Conservation (phyloP, 495 filamentous ascomycete genomes). For the Aspergillus bertholletiae region DNA sequence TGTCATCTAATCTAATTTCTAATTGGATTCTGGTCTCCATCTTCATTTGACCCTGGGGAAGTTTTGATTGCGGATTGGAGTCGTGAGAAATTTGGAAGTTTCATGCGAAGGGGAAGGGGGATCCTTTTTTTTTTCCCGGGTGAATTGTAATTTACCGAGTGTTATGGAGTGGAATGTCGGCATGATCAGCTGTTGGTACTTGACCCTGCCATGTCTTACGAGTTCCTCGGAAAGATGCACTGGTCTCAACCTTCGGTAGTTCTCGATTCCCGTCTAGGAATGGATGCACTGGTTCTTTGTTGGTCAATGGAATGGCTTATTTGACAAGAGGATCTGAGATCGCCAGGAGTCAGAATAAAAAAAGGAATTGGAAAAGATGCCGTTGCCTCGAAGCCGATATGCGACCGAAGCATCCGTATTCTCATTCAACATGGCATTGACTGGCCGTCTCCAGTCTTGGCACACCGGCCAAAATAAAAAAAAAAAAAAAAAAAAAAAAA, state of each 20-base stretch:
- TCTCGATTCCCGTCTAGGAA: background rate
- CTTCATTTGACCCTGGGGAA: background rate
- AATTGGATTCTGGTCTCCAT: background rate
- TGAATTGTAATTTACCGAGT: background rate
- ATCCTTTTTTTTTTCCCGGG: background rate
- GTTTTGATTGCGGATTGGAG: too few species aligned
- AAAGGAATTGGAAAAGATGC: slow-evolving; percentile 9
- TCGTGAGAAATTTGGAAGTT: too few species aligned
- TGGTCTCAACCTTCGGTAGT: background rate
- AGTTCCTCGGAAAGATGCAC: too few species aligned
- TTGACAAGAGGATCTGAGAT: slow-evolving; percentile 13
- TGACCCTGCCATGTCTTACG: background rate
- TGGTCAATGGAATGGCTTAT: slow-evolving; percentile 5
- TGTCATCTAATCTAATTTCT: background rate
- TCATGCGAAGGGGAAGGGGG: background rate
- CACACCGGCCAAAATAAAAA: background rate
- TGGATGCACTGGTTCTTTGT: background rate
- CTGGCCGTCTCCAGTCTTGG: background rate
- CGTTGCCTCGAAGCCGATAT: slow-evolving; percentile 3
- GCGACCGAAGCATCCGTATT: slow-evolving; percentile 9
- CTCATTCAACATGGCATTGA: slow-evolving; percentile 11
- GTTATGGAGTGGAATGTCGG: background rate
- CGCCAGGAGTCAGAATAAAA: slow-evolving; percentile 19
- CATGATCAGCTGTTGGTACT: background rate
- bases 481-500: slow-evolving; percentile 3